Evolutionary conservation across 148 eudicot genomes (phyloP).

Genomic region (Camellia granthamiana): DNA sequence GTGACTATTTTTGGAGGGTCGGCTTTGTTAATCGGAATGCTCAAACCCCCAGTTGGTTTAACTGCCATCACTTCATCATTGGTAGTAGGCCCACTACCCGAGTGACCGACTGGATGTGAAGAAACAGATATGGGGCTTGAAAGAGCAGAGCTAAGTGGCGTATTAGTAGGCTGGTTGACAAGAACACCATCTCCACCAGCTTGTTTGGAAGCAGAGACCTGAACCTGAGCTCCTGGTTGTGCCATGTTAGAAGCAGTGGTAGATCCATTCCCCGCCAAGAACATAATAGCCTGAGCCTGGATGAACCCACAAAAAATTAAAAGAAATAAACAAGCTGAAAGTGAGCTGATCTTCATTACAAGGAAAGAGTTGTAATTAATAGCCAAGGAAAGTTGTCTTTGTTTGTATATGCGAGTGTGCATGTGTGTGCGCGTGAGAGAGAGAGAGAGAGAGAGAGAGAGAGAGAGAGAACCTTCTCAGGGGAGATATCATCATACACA

Average conservation of each 20-base stretch:
- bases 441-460: not conserved
- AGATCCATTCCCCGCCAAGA: conserved; percentile 40
- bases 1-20: conserved; percentile 25
- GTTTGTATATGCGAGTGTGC: not conserved
- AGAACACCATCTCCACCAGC: conserved; percentile 17
- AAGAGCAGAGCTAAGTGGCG: conserved; percentile 31
- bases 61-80: conserved; percentile 27
- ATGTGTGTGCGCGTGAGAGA: not conserved
- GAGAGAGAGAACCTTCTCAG: conserved; percentile 49
- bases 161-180: conserved; percentile 21
- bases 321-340: not conserved
- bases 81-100: conserved; percentile 22
- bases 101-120: conserved; percentile 36
- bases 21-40: conserved; percentile 24
- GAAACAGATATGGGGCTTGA: conserved; percentile 45
- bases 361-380: conserved; percentile 2
- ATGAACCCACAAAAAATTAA: not conserved
- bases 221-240: conserved; percentile 32
- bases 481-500: conserved; percentile 51
- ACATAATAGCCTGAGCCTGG: conserved; percentile 60
- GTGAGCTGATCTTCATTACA: not conserved
- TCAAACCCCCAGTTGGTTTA: conserved; percentile 26
- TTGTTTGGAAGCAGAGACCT: conserved; percentile 27
- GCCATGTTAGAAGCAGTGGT: conserved; percentile 16
- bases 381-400: not conserved